phyloP scores from a whole-genome alignment of 2,329 filamentous ascomycete genomes.

The Rhynchosporium graminicola region DNA sequence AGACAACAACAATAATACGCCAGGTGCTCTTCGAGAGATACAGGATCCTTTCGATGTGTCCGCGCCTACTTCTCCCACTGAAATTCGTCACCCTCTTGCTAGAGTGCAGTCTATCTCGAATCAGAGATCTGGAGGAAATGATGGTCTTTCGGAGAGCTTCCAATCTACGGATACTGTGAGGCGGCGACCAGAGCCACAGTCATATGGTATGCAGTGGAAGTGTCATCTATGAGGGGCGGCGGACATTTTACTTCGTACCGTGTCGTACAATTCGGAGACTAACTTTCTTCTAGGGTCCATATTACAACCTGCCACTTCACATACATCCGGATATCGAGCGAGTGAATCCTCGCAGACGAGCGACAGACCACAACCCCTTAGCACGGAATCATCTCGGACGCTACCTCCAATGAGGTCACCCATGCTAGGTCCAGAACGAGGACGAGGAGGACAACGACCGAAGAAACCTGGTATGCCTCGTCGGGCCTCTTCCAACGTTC shows the following conservation, averaged over 20 bases:
- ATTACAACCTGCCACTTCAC: conserved; percentile 18
- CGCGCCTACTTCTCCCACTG: conserved; percentile 49
- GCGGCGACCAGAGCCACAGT: conserved; percentile 51
- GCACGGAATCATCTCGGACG: conserved; percentile 38
- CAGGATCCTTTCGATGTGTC: conserved; percentile 34
- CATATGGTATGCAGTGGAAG: conserved; percentile 54
- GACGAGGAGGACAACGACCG: conserved; percentile 40
- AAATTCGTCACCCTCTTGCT: conserved; percentile 47
- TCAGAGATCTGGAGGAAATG: conserved; percentile 43
- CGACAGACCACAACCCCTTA: conserved; percentile 36
- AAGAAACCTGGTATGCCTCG: conserved; percentile 71
- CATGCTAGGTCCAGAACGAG: conserved; percentile 40
- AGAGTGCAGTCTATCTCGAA: conserved; percentile 33
- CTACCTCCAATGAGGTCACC: conserved; percentile 36
- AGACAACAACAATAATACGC: conserved; percentile 11
- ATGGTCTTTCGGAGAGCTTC: conserved; percentile 54
- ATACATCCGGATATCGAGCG: conserved; percentile 31
- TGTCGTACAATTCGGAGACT: conserved; percentile 16
- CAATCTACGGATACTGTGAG: conserved; percentile 63
- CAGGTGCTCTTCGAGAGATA: conserved; percentile 20
- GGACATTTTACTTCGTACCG: background rate
- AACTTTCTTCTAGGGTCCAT: conserved; percentile 35
- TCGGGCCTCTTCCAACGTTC: conserved; percentile 69
- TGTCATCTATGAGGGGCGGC: background rate
- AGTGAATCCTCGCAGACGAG: conserved; percentile 35